Evolutionary conservation across 306 rosid species (phyloP).

Genomic region (Cucurbita moschata): DNA sequence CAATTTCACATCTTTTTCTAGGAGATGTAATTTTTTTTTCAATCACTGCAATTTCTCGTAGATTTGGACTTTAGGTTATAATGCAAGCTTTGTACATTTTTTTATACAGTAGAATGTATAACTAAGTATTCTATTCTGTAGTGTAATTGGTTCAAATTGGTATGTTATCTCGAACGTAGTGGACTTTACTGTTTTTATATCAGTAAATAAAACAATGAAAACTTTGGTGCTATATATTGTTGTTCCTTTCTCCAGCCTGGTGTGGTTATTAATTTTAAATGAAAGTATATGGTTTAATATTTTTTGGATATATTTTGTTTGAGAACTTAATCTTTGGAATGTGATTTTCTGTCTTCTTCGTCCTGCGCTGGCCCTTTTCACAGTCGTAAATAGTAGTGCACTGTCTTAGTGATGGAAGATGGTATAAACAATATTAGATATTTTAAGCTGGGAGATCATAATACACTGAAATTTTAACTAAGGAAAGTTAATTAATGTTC

Average conservation of each 20-base stretch:
- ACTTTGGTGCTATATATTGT: neutral
- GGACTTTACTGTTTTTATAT: neutral
- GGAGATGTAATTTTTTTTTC: neutral
- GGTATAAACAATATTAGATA: slow-evolving; percentile 17
- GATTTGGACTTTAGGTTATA: too few relatives aligned
- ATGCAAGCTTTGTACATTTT: neutral
- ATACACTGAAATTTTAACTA: slow-evolving; percentile 39
- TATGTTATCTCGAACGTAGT: neutral
- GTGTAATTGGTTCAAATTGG: neutral
- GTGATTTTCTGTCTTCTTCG: neutral
- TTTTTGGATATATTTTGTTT: neutral
- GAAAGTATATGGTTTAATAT: neutral
- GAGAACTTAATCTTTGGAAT: neutral
- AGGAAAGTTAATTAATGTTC: slow-evolving; percentile 74
- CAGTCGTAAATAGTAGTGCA: neutral
- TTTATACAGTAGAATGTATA: neutral
- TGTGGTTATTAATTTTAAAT: neutral
- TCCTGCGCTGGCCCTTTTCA: neutral
- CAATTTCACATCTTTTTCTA: neutral
- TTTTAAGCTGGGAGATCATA: slow-evolving; percentile 33
- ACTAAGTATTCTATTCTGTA: neutral
- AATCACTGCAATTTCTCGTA: neutral
- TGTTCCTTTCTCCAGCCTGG: neutral
- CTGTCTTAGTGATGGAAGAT: neutral
- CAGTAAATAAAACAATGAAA: neutral